These are phyloP conservation scores for Rhizomucor pusillus DNA, from an alignment of 371 early-diverging fungal genomes.

Conservation along the genomic window DNA sequence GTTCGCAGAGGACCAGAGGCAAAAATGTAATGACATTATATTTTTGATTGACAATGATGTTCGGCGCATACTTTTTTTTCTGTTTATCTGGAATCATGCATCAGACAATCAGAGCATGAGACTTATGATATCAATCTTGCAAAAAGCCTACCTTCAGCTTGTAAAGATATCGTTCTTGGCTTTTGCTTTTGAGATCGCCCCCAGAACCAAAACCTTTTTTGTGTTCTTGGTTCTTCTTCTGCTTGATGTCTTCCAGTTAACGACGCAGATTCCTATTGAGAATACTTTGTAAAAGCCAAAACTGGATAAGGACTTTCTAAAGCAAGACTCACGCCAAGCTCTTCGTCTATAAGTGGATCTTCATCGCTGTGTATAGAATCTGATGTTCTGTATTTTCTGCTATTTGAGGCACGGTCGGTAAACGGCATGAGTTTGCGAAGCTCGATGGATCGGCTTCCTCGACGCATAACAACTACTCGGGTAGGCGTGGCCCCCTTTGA, in stretches of 20 bases:
- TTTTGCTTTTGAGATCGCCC: constrained; percentile 20
- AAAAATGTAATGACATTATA: constrained; percentile 92
- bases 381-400: constrained; percentile 34
- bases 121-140: background rate
- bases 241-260: constrained; percentile 1
- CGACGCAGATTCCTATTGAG: constrained; percentile 8
- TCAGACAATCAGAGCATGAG: background rate
- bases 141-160: constrained; percentile 23
- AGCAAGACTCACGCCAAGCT: constrained; percentile 27
- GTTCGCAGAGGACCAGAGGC: constrained; percentile 91
- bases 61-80: constrained; percentile 67
- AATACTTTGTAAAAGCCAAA: background rate
- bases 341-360: constrained; percentile 46
- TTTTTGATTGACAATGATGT: constrained; percentile 95
- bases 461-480: constrained; percentile 16
- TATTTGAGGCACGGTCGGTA: constrained; percentile 21
- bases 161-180: constrained; percentile 31
- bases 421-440: constrained; percentile 43
- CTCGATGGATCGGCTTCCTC: constrained; percentile 39
- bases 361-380: constrained; percentile 48
- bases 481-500: too few relatives aligned
- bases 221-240: constrained; percentile 3
- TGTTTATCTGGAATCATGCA: constrained; percentile 49
- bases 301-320: background rate
- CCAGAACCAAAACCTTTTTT: constrained; percentile 14